Evolutionary conservation across 805 yeast genomes (phyloP), one percentile per base, ranked within the genome.

Genomic region (Yarrowia osloensis): DNA sequence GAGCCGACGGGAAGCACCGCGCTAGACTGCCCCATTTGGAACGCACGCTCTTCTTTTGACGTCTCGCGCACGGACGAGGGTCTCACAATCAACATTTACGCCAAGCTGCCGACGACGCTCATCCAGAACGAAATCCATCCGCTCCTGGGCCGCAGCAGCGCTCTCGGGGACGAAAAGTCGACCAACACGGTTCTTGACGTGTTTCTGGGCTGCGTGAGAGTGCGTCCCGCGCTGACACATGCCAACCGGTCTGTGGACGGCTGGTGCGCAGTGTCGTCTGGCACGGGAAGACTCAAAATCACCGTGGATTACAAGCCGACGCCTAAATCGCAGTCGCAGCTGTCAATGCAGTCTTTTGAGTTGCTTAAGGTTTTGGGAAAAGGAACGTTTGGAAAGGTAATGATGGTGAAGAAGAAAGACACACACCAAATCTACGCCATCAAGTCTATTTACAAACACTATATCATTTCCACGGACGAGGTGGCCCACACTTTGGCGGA

Each of bases 331-430:
- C 85, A 85, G 74, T 68, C 62, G 42, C 88, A 88, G 63, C 81
- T 95, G 59, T 82, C 91, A 0, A 91, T 95, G 71, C 97, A 92
- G 67, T 97, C 94, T 74, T 94, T 95, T 78, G 97, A 92, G 73
- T 79, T 95, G 61, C 82, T 95, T 71, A 95, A 95, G 77, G 99
- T 95, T 24, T 91, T 95, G 67, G 99, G 99, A 39, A 95, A 95
- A 76, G 99, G 99, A 4, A 92, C 98, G 7, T 95, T 95, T 77
- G 99, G 99, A 62, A 95, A 95, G 78, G 99, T 95, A 65, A 95
- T 95, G 98, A 99, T 95, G 78, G 99, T 95, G 42, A 87, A 91
- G 70, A 95, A 95, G 78, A 91, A 90, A 72, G 99, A 95, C 77
- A 95, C 99, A 1, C 89, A 89, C 70, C 96, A 94, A 75, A 88